phyloP scores from a whole-genome alignment of 345 rosid species.

The Erucastrum elatum region DNA sequence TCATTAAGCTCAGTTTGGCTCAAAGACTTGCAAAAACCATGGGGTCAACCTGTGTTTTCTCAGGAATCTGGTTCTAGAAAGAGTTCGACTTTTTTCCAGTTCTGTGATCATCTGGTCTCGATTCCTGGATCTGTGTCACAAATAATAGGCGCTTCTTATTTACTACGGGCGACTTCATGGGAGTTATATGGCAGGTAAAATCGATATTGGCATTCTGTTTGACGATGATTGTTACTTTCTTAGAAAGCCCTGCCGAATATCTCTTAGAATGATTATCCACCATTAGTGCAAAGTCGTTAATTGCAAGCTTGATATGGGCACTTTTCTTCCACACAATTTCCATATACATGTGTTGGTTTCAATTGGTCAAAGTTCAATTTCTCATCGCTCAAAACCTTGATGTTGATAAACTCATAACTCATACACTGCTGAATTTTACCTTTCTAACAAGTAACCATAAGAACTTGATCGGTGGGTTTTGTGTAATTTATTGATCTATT shows the following conservation, averaged over 20 bases:
- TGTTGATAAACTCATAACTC: slow-evolving; percentile 17
- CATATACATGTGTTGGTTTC: background rate
- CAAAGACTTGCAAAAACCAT: slow-evolving; percentile 63
- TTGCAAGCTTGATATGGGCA: slow-evolving; percentile 3
- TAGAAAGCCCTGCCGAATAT: background rate
- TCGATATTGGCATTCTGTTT: slow-evolving; percentile 8
- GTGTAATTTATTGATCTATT: slow-evolving; percentile 9
- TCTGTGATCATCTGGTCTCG: slow-evolving; percentile 70
- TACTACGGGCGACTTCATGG: slow-evolving; percentile 92
- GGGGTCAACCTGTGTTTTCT: slow-evolving; percentile 54
- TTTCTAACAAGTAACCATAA: background rate
- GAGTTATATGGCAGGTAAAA: slow-evolving; percentile 95
- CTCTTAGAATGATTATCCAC: background rate
- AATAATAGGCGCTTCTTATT: slow-evolving; percentile 82
- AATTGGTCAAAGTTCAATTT: background rate
- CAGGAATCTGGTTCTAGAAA: slow-evolving; percentile 57
- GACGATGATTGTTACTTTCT: slow-evolving; percentile 4
- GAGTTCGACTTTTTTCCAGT: slow-evolving; percentile 50
- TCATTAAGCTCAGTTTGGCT: slow-evolving; percentile 82
- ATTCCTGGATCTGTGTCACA: slow-evolving; percentile 86
- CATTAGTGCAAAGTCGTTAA: background rate
- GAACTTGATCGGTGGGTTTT: background rate
- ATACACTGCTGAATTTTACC: background rate
- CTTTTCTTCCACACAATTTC: background rate
- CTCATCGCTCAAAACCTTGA: background rate